phyloP scores from a whole-genome alignment of 345 rosid genomes.

The Isatis tinctoria region DNA sequence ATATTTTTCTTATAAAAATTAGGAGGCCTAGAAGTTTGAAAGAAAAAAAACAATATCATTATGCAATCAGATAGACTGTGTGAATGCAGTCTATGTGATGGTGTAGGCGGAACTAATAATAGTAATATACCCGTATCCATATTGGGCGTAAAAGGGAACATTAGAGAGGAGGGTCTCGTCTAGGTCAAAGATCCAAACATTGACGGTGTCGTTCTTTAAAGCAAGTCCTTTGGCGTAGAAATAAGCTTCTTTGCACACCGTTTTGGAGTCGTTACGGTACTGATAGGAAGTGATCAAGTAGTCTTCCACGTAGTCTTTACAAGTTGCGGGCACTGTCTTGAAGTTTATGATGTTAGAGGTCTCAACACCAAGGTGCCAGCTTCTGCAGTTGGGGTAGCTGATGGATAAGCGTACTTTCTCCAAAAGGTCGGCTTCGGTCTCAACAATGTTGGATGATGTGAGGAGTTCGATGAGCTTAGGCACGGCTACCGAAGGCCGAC shows the following conservation, averaged over 20 bases:
- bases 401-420: conserved; percentile 11
- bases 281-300: conserved; percentile 23
- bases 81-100: not conserved
- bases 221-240: conserved; percentile 38
- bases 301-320: conserved; percentile 49
- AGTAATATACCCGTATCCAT: conserved; percentile 23
- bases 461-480: conserved; percentile 9
- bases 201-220: conserved; percentile 41
- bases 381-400: conserved; percentile 28
- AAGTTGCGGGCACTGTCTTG: conserved; percentile 42
- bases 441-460: not conserved
- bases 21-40: too few species aligned
- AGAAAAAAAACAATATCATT: too few species aligned
- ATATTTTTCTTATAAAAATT: too few species aligned
- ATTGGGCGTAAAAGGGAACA: conserved; percentile 44
- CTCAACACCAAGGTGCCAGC: conserved; percentile 71
- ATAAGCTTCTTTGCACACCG: conserved; percentile 35
- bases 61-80: not conserved
- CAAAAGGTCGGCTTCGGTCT: not conserved
- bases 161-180: conserved; percentile 67
- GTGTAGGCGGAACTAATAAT: not conserved
- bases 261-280: conserved; percentile 42
- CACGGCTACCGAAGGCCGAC: not conserved
- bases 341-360: conserved; percentile 48
- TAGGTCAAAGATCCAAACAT: conserved; percentile 58